phyloP scores from a whole-genome alignment of 345 rosid species.

The Toxicodendron radicans region DNA sequence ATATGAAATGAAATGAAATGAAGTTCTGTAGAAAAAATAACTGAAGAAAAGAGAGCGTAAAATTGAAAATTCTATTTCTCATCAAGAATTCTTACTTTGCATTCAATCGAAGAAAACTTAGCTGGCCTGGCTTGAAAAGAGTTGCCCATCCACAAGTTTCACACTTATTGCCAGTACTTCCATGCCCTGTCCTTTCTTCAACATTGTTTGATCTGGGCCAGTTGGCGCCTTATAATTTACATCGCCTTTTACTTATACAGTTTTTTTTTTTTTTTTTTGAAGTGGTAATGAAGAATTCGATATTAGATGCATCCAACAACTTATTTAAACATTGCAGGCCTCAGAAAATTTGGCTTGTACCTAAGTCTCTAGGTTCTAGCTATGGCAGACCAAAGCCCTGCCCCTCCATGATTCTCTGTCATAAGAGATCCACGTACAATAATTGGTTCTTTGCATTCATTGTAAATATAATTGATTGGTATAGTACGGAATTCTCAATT shows the following conservation, averaged over 20 bases:
- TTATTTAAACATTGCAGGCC: neutral
- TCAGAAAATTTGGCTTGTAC: slow-evolving; percentile 13
- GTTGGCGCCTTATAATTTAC: neutral
- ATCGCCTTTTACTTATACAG: neutral
- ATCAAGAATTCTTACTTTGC: slow-evolving; percentile 1
- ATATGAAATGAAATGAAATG: neutral
- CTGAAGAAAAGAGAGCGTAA: neutral
- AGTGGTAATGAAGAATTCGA: neutral
- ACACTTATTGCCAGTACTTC: neutral
- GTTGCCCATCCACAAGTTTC: slow-evolving; percentile 2
- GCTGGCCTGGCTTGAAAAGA: neutral
- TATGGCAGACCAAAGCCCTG: neutral
- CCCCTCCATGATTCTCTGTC: neutral
- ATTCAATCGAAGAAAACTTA: slow-evolving; percentile 8
- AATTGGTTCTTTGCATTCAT: neutral
- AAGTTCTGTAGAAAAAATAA: neutral
- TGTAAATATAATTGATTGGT: neutral
- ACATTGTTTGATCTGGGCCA: neutral
- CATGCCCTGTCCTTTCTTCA: neutral
- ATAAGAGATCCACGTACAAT: neutral
- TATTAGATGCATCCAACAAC: neutral
- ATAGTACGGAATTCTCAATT: neutral
- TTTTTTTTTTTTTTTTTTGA: too few species aligned
- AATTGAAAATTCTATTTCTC: too few species aligned
- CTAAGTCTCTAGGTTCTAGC: neutral